A percentile compares a stretch with the other conserved stretches of the same genome.
Evolutionary conservation across 768 basidiomycete species (phyloP).

Genomic region (Filobasidium wieringae): DNA sequence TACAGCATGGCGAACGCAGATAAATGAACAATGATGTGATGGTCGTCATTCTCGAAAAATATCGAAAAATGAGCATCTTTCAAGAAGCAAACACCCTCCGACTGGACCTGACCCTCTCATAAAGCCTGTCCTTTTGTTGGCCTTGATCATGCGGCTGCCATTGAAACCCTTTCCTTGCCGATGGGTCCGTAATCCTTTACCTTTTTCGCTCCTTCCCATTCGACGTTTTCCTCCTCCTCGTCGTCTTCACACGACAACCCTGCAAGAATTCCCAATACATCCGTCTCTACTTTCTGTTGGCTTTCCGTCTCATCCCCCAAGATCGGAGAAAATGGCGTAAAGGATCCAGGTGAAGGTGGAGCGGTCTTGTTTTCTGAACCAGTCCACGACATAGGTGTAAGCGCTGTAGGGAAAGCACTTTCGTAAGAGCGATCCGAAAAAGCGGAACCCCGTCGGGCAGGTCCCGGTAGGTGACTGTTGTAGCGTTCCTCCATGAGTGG

Average conservation of each 20-base stretch:
- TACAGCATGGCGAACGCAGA: too few species aligned
- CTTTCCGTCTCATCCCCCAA: not conserved
- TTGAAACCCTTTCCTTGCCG: not conserved
- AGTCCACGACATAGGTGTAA: not conserved
- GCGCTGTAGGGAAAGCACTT: not conserved
- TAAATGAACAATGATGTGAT: too few species aligned
- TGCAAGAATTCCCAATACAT: not conserved
- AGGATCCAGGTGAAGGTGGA: not conserved
- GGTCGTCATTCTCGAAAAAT: too few species aligned
- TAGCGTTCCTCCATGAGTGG: not conserved
- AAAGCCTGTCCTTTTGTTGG: too few species aligned
- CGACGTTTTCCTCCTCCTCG: not conserved
- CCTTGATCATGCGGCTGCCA: too few species aligned
- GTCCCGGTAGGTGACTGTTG: not conserved
- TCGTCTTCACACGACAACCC: not conserved
- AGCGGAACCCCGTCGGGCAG: not conserved
- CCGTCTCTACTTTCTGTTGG: not conserved
- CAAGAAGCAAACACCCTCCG: too few species aligned
- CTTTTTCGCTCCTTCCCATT: not conserved
- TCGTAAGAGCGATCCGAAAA: not conserved
- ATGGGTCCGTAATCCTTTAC: not conserved
- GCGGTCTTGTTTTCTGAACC: not conserved
- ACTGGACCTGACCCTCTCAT: too few species aligned
- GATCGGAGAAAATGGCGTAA: not conserved
- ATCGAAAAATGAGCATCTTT: too few species aligned